phyloP scores from a whole-genome alignment of 1,284 basidiomycete species.

The Pseudozyma thailandica region DNA sequence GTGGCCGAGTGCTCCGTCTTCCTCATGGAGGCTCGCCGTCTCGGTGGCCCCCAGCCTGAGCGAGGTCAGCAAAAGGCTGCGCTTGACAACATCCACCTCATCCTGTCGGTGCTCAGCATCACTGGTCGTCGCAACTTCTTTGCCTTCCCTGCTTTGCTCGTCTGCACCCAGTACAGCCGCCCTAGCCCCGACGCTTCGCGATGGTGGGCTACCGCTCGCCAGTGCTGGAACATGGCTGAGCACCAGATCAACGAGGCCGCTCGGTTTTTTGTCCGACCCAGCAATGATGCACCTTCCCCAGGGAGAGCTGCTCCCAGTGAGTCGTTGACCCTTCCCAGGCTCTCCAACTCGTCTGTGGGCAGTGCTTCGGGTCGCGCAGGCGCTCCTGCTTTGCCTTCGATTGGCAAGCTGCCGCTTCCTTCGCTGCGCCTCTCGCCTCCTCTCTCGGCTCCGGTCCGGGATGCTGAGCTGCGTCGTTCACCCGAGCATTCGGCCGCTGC shows the following conservation, averaged over 20 bases:
- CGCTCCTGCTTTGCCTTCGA: constrained; percentile 28
- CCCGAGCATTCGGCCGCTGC: constrained; percentile 6
- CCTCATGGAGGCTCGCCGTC: constrained; percentile 68
- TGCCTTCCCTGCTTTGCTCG: constrained; percentile 46
- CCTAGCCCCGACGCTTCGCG: constrained; percentile 37
- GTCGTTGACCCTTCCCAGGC: constrained; percentile 39
- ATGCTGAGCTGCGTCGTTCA: constrained; percentile 15
- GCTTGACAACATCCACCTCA: constrained; percentile 48
- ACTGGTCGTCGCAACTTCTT: constrained; percentile 47
- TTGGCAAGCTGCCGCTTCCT: constrained; percentile 34
- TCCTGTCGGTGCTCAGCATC: constrained; percentile 45
- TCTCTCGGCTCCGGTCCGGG: constrained; percentile 12
- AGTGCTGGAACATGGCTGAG: constrained; percentile 49
- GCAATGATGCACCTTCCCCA: constrained; percentile 42
- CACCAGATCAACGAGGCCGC: constrained; percentile 38
- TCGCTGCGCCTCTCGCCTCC: constrained; percentile 43
- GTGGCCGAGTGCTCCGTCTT: constrained; percentile 71
- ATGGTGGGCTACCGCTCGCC: constrained; percentile 47
- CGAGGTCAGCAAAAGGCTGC: constrained; percentile 45
- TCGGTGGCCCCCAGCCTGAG: constrained; percentile 24
- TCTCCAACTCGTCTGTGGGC: constrained; percentile 25
- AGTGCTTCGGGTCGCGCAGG: constrained; percentile 12
- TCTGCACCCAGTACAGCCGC: constrained; percentile 47
- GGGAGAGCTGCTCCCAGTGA: constrained; percentile 5
- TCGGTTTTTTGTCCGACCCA: constrained; percentile 45